A percentile compares a stretch with the other conserved stretches of the same genome.
Evolutionary conservation across 176 grass and related monocot genomes (phyloP).

Genomic region (Oryza glaberrima): DNA sequence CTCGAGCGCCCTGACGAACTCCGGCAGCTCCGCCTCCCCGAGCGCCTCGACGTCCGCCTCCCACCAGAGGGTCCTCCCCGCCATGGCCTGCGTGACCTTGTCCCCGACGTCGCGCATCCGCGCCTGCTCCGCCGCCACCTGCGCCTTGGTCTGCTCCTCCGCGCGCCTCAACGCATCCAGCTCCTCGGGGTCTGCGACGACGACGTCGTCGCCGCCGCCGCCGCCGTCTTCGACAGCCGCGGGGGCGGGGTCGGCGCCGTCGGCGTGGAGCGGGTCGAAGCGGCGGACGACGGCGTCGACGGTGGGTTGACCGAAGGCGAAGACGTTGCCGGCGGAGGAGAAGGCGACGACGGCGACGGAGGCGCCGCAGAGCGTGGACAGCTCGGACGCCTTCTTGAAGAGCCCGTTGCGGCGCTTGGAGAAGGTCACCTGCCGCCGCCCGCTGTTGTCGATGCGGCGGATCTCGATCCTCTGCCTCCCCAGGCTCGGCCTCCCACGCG

Average conservation of each 20-base stretch:
- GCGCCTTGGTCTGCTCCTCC: not conserved
- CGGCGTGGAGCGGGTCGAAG: not conserved
- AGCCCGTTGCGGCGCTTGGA: conserved; percentile 47
- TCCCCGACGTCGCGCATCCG: not conserved
- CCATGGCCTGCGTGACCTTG: not conserved
- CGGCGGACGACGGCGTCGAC: conserved; percentile 8
- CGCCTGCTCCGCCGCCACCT: not conserved
- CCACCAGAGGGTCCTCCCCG: not conserved
- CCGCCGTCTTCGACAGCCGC: not conserved
- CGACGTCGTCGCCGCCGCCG: not conserved
- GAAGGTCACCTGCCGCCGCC: conserved; percentile 33
- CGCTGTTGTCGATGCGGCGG: conserved; percentile 32
- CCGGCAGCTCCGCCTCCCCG: conserved; percentile 8
- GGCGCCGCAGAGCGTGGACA: conserved; percentile 56
- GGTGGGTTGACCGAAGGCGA: conserved; percentile 21
- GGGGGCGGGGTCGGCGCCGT: not conserved
- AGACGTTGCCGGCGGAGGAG: conserved; percentile 39
- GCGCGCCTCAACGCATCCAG: not conserved
- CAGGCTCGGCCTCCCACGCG: not conserved
- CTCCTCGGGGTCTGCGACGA: not conserved
- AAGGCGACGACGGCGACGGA: conserved; percentile 55
- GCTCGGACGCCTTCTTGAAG: conserved; percentile 67
- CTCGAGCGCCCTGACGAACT: conserved; percentile 22
- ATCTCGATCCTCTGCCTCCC: conserved; percentile 38
- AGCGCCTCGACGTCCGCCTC: conserved; percentile 17